Base-by-base conservation (phyloP, 805 yeast species). In the Vanderwaltozyma tropicalis region DNA sequence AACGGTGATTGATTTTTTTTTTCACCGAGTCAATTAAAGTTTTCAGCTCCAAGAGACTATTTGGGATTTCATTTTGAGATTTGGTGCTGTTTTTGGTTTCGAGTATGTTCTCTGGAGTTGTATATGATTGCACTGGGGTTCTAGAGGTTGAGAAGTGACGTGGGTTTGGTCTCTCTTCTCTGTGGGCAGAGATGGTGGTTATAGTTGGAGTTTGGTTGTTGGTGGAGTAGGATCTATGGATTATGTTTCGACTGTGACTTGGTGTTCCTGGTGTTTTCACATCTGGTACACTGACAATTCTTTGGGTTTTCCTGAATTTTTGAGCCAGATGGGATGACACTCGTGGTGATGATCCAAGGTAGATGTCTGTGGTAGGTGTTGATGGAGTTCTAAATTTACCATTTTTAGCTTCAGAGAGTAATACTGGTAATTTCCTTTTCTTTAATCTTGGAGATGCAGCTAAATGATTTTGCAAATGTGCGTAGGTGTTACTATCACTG, bases 1-100 rank as follows among this genome's bases (percentile, higher is more conserved):
- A 21, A 13, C 9, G 94, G 85, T 49, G 77, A 78, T 40, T 65
- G 68, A 14, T 92, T 19, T 42, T 46, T 20, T 38, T 42, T 31
- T 48, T 50, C 12, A 52, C 57, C 1, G 54, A 48, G 14, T 49
- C 55, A 16, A 52, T 47, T 3, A 52, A 38, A 12, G 41, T 32
- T 28, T 43, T 44, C 30, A 52, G 38, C 28, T 52, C 53, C 14
- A 31, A 7, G 13, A 46, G 20, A 30, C 40, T 37, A 2, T 5
- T 17, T 5, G 37, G 37, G 4, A 27, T 27, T 7, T 20, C 16
- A 11, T 25, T n/a, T 16, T 19, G 9, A 13, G 15, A 4, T 17
- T 13, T 27, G 31, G 35, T 21, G 16, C 12, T 28, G 27, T 7
- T 20, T 3, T 15, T 25, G 37, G 16, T 12, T 5, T 13, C 20